These are phyloP conservation scores for Nicotiana obtusifolia DNA, from an alignment of 257 asterid species.

Conservation along the genomic window DNA sequence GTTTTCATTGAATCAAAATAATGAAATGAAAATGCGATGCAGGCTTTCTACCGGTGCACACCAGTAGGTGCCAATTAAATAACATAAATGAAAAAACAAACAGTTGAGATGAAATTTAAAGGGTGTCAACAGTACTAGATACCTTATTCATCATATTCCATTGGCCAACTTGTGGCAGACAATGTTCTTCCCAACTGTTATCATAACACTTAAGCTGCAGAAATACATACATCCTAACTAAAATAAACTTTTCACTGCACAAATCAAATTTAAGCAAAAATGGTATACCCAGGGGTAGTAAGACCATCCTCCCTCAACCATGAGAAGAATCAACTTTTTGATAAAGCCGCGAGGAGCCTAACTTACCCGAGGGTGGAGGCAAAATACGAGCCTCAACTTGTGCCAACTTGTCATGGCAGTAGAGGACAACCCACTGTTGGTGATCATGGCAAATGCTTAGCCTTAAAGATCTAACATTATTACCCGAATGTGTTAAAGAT, in stretches of 20 bases:
- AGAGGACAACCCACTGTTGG: too few relatives aligned
- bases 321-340: neutral
- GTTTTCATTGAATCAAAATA: neutral
- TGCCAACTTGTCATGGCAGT: constrained; percentile 66
- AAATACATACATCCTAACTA: neutral
- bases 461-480: neutral
- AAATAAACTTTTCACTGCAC: neutral
- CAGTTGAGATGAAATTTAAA: neutral
- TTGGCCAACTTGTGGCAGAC: constrained; percentile 54
- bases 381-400: constrained; percentile 95
- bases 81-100: neutral
- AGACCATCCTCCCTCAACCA: neutral
- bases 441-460: neutral
- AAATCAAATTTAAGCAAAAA: neutral
- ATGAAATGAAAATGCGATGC: neutral
- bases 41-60: neutral
- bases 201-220: constrained; percentile 86
- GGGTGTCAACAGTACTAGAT: constrained; percentile 2
- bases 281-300: too few relatives aligned
- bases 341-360: neutral
- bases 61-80: neutral
- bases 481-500: neutral
- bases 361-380: constrained; percentile 82
- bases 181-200: constrained; percentile 76
- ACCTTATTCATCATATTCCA: too few relatives aligned